These are phyloP conservation scores for Mytilinidion resinicola DNA, from an alignment of 495 filamentous ascomycete species.

Conservation along the genomic window DNA sequence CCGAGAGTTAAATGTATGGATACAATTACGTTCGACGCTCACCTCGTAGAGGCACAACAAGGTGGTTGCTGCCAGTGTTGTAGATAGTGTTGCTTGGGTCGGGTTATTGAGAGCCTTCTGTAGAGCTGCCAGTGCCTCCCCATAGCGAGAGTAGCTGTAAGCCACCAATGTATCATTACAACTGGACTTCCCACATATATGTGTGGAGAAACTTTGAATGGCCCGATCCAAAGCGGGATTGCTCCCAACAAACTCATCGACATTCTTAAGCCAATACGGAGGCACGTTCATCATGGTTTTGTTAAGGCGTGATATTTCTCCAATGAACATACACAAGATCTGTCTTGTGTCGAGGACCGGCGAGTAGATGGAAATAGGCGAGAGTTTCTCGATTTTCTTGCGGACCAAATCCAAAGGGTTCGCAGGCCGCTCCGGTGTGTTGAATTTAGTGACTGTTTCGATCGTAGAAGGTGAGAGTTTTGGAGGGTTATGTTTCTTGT, in stretches of 20 bases:
- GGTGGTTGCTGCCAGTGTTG: neutral
- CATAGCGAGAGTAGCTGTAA: neutral
- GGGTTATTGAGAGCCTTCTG: neutral
- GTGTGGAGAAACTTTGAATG: neutral
- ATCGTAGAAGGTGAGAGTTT: neutral
- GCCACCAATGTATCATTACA: neutral
- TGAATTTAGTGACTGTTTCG: neutral
- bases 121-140: neutral
- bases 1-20: neutral
- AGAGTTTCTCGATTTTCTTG: neutral
- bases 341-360: neutral
- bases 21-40: neutral
- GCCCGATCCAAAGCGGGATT: neutral
- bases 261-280: neutral
- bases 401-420: neutral
- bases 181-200: neutral
- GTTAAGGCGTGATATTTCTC: neutral
- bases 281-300: neutral
- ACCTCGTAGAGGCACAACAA: constrained; percentile 1
- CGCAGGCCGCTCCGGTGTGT: neutral
- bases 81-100: neutral
- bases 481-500: neutral
- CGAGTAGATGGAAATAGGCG: neutral
- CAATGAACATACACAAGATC: neutral
- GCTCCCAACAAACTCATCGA: neutral